Conservation (phyloP, 108 stramenopile species). For the Fragilaria radians region DNA sequence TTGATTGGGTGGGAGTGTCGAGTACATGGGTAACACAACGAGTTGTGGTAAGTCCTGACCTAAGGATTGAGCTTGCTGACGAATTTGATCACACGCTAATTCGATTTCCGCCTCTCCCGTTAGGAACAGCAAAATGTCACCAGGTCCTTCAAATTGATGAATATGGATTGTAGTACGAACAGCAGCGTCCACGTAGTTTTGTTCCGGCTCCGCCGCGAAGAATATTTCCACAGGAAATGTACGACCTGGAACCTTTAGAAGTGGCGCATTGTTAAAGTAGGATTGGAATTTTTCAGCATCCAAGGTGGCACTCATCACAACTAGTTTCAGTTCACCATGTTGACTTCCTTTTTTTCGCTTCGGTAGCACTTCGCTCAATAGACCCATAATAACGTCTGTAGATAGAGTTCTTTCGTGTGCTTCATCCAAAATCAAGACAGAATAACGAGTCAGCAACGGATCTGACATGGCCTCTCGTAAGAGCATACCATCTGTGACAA, state of each 20-base stretch:
- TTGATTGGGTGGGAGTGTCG: constrained; percentile 89
- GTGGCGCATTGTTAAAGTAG: constrained; percentile 83
- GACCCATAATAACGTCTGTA: constrained; percentile 99
- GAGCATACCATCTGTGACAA: constrained; percentile 93
- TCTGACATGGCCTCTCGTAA: constrained; percentile 97
- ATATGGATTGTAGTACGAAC: constrained; percentile 95
- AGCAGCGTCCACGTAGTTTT: constrained; percentile 98
- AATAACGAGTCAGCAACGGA: constrained; percentile 85
- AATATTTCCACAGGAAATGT: constrained; percentile 98
- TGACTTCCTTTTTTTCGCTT: constrained; percentile 64
- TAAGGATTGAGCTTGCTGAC: constrained; percentile 58
- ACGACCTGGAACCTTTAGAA: constrained; percentile 94
- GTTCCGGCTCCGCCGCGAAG: constrained; percentile 95
- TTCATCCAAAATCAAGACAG: constrained; percentile 96
- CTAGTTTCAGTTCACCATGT: constrained; percentile 87
- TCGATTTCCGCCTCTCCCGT: constrained; percentile 99
- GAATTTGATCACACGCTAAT: constrained; percentile 91
- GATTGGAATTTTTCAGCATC: constrained; percentile 94
- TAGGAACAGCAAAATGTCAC: constrained; percentile 97
- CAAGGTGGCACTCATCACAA: constrained; percentile 98
- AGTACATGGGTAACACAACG: constrained; percentile 95
- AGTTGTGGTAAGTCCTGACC: constrained; percentile 70
- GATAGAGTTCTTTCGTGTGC: constrained; percentile 97
- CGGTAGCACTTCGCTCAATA: constrained; percentile 93
- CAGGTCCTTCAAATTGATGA: constrained; percentile 95